Evolutionary conservation across 2,329 filamentous ascomycete genomes (phyloP), one percentile per base, ranked within the genome.

Genomic region (Phialophora expanda): DNA sequence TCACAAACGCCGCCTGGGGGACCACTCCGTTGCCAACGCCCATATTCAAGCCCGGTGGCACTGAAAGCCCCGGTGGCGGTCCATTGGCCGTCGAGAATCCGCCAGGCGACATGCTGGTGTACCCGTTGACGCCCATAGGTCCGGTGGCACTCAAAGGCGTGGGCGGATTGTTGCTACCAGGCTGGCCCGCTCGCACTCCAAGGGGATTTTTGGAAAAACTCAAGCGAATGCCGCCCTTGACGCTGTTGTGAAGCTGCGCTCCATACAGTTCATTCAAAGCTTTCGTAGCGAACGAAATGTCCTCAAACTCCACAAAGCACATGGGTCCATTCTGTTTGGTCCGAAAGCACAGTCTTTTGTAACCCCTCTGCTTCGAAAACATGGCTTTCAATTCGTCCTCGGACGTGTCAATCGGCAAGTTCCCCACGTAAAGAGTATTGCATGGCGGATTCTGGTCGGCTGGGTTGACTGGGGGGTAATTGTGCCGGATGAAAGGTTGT

Each of bases 301-400:
- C 93, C 74, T 98, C 94, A 73, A 98, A 99, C 78, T 99, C 95
- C 44, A 99, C 95, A 77, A 98, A 98, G 76, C 95, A 98, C 93
- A 98, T 98, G 1, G 94, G 94, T 0, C 94, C 94, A 73, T 97
- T 97, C 71, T 91, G 87, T 81, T 98, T 98, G 61, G 93, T 96
- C 38, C 94, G 87, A 83, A 97, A 97, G 75, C 93, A 97, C 7
- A 99, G 87, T 30, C 95, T 87, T 80, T 96, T 98, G 82, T 97
- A 99, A 3, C 95, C 95, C 56, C 93, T 89, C 77, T 96, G 92
- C 78, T 93, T 94, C 28, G 90, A 93, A 75, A 99, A 99, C 75
- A 97, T 86, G 24, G 90, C 87, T 79, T 98, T 98, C 63, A 99
- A 85, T 77, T 98, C 95, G 75, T 98, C 94, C 75, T 99, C 95